Base-by-base conservation (phyloP, 208 protist genomes). In the Leishmania martiniquensis region DNA sequence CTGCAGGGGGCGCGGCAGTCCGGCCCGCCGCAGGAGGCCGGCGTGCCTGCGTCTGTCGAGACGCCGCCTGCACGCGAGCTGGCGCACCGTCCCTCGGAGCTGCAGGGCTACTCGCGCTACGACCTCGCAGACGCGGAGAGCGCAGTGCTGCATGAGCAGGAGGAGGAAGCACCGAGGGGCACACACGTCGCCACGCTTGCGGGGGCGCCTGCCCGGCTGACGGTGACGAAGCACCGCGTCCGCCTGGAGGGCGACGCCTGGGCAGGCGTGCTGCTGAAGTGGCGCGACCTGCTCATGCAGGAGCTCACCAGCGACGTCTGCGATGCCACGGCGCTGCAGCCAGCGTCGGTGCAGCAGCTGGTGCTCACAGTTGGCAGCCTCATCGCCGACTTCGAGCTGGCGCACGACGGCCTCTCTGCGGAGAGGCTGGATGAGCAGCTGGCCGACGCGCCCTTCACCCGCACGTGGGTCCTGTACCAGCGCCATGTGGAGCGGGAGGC, bases 301-400 rank as follows among this genome's bases (percentile, higher is more conserved):
- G 87, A 81, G 59, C 86, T 91, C 79, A 77, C 71, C 45, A 68
- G 45, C 57, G 87, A 91, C 45, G 80, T 91, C 47, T 85, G 82
- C 44, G 75, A 76, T 54, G 82, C 80, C 7, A 75, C 69, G 45
- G 25, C 20, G 67, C 55, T 80, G 66, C 76, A 66, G 44, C n/a
- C 29, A 42, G 6, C 7, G n/a, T 4, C 76, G 0, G 51, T 80
- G 45, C 76, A 69, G 42, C 57, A 77, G 15, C 32, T 85, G 44
- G 55, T 73, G 47, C 55, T 85, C n/a, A 69, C 74, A 1, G 49
- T 55, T 13, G 81, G 81, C 72, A 85, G 81, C 32, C 77, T 85
- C n/a, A 22, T 85, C 0, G 76, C 81, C 0, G 72, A 78, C 63
- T 85, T 85, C 59, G 47, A 76, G 47, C 72, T 85, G 32, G 55